phyloP scores from a whole-genome alignment of 75 land plant genomes.

The Isoetes taiwanensis region DNA sequence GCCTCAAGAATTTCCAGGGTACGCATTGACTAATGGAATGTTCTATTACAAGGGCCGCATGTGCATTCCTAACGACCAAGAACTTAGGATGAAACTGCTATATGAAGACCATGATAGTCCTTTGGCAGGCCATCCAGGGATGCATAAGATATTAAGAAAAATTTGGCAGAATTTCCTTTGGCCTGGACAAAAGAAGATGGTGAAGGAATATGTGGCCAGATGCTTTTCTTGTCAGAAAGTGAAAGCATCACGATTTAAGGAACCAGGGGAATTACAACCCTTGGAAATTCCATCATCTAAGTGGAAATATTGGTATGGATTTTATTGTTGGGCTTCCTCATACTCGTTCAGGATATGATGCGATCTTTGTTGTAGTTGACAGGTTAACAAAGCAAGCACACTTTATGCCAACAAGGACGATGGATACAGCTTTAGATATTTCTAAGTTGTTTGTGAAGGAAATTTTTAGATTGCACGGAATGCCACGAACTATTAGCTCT shows the following conservation, averaged over 20 bases:
- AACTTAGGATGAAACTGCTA: not conserved
- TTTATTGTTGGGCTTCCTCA: not conserved
- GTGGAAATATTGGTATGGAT: not conserved
- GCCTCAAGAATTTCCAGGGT: not conserved
- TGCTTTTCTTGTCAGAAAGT: not conserved
- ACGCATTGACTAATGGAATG: not conserved
- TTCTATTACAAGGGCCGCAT: not conserved
- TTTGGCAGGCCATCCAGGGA: not conserved
- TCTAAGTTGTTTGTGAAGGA: not conserved
- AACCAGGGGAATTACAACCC: not conserved
- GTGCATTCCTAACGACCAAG: not conserved
- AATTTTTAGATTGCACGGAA: not conserved
- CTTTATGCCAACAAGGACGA: not conserved
- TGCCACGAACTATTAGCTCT: not conserved
- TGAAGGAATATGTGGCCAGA: not conserved
- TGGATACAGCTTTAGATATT: not conserved
- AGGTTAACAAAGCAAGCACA: slow-evolving; percentile 3
- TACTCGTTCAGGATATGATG: not conserved
- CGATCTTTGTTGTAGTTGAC: no score
- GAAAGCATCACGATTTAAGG: no score
- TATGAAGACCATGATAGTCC: not conserved
- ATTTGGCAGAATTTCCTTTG: not conserved
- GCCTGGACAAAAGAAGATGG: not conserved
- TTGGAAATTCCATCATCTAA: not conserved
- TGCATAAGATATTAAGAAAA: not conserved